Evolutionary conservation across 2,329 filamentous ascomycete genomes (phyloP).

Genomic region (Ceratocystis cubensis): DNA sequence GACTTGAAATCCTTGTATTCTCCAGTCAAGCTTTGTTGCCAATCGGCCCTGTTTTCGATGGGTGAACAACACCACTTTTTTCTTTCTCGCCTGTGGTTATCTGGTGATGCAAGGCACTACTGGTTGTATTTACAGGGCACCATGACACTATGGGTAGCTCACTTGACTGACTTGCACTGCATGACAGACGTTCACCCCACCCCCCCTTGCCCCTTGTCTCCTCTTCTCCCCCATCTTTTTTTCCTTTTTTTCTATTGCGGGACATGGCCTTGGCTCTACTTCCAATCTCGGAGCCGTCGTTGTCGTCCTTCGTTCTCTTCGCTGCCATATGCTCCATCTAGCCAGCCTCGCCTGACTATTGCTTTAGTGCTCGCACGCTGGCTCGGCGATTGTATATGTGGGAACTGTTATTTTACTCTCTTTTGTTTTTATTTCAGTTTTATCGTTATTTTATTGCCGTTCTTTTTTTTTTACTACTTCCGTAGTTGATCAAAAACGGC

Average conservation of each 20-base stretch:
- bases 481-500: too few relatives aligned
- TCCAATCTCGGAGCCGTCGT: not conserved
- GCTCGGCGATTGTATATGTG: not conserved
- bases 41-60: conserved; percentile 1
- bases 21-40: conserved; percentile 7
- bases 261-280: too few relatives aligned
- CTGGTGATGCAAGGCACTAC: not conserved
- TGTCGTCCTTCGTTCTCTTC: not conserved
- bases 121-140: not conserved
- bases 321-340: not conserved
- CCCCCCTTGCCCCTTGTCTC: not conserved
- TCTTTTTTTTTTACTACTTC: not conserved
- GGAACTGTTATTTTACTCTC: not conserved
- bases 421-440: not conserved
- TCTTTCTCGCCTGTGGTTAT: not conserved
- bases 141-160: too few relatives aligned
- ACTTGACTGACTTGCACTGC: too few relatives aligned
- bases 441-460: conserved; percentile 31
- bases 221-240: not conserved
- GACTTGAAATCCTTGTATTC: not conserved
- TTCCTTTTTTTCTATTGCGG: not conserved
- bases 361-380: conserved; percentile 24
- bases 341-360: conserved; percentile 28
- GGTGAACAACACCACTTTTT: not conserved
- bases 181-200: not conserved